Evolutionary conservation across 2,329 filamentous ascomycete genomes (phyloP).

Genomic region (Calonectria pseudoturangicola): DNA sequence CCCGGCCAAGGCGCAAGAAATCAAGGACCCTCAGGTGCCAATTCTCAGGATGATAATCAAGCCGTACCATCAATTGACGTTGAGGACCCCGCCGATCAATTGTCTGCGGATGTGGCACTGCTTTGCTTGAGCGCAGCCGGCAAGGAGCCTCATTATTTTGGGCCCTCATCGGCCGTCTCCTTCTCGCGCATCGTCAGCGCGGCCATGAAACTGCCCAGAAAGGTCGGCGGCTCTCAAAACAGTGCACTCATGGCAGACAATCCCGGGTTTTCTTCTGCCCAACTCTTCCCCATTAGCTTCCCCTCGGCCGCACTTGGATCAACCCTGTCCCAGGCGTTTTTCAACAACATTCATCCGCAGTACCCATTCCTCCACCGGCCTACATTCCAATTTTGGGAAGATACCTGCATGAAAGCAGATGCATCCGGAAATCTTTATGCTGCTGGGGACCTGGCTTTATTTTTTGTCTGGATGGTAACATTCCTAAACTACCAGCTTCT

Average conservation of each 20-base stretch:
- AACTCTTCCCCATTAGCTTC: conserved; percentile 39
- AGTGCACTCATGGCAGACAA: conserved; percentile 38
- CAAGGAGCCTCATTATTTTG: conserved; percentile 47
- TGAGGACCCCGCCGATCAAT: conserved; percentile 42
- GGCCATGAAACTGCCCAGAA: conserved; percentile 44
- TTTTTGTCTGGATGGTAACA: conserved; percentile 46
- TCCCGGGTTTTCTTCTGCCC: conserved; percentile 15
- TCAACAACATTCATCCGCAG: conserved; percentile 45
- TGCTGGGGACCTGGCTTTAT: conserved; percentile 43
- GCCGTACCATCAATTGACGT: conserved; percentile 14
- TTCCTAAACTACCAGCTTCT: neutral
- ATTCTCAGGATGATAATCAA: conserved; percentile 9
- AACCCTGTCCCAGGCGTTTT: conserved; percentile 41
- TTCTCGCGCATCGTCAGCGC: conserved; percentile 46
- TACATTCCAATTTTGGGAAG: conserved; percentile 46
- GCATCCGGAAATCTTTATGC: conserved; percentile 38
- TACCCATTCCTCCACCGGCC: conserved; percentile 44
- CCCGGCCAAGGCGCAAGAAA: neutral
- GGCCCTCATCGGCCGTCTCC: conserved; percentile 43
- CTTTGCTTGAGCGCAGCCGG: conserved; percentile 42
- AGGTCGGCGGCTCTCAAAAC: conserved; percentile 39
- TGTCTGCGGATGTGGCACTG: conserved; percentile 44
- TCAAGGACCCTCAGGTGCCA: neutral
- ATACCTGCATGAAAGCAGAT: conserved; percentile 43
- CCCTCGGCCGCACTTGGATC: conserved; percentile 38